Evolutionary conservation across 2,329 filamentous ascomycete genomes (phyloP).

Genomic region (Fusarium robinianum): DNA sequence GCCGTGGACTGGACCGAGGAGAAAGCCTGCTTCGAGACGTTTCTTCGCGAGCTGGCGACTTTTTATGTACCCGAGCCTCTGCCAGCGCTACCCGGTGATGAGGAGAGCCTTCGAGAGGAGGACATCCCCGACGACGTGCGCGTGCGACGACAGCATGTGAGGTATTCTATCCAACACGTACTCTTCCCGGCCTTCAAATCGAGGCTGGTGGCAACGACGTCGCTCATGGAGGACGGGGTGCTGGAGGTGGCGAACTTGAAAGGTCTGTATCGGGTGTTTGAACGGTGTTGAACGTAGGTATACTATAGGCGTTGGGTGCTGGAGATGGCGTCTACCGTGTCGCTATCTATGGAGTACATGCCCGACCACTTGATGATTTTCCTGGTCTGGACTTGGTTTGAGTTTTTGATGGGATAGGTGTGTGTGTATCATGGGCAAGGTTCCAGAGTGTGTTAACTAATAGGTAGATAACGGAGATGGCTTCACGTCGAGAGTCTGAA

Average conservation of each 20-base stretch:
- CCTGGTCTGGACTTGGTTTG: too few species aligned
- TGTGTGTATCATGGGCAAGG: too few species aligned
- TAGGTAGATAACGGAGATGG: too few species aligned
- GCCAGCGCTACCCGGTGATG: slow-evolving; percentile 54
- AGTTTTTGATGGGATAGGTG: too few species aligned
- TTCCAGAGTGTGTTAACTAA: too few species aligned
- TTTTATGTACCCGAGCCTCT: slow-evolving; percentile 91
- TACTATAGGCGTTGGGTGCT: not conserved
- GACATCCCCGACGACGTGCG: slow-evolving; percentile 55
- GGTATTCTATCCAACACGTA: slow-evolving; percentile 77
- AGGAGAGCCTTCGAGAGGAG: slow-evolving; percentile 41
- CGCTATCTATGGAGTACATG: too few species aligned
- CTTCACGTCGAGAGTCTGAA: too few species aligned
- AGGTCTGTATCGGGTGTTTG: slow-evolving; percentile 91
- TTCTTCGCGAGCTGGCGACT: slow-evolving; percentile 82
- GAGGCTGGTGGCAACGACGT: slow-evolving; percentile 78
- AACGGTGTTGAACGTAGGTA: slow-evolving; percentile 69
- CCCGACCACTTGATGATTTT: too few species aligned
- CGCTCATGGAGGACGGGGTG: slow-evolving; percentile 72
- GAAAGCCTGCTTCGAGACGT: slow-evolving; percentile 80
- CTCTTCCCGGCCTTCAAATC: slow-evolving; percentile 89
- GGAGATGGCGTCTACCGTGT: not conserved
- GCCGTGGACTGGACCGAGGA: slow-evolving; percentile 87
- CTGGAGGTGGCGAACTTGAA: slow-evolving; percentile 91
- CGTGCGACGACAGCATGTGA: slow-evolving; percentile 69